These are phyloP conservation scores for Kazachstania psychrophila DNA, from an alignment of 805 yeast genomes.

Conservation along the genomic window DNA sequence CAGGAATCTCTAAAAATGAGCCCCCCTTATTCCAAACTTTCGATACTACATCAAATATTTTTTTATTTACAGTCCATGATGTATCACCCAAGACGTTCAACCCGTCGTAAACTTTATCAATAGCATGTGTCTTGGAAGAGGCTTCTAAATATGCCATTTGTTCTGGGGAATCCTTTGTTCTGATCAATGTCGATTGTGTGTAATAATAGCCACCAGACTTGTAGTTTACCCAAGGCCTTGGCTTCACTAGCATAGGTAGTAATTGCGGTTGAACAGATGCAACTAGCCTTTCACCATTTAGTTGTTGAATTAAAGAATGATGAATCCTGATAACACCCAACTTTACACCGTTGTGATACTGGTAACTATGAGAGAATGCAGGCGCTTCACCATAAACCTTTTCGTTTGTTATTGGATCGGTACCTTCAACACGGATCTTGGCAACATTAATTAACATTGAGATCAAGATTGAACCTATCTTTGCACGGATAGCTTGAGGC, in stretches of 20 bases:
- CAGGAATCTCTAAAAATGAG: conserved; percentile 63
- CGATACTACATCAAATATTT: conserved; percentile 57
- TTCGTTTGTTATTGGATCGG: conserved; percentile 69
- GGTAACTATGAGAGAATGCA: conserved; percentile 84
- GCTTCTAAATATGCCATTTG: conserved; percentile 82
- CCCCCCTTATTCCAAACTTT: conserved; percentile 84
- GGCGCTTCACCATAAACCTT: conserved; percentile 68
- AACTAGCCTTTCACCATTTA: conserved; percentile 56
- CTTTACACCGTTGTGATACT: conserved; percentile 66
- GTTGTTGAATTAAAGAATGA: conserved; percentile 50
- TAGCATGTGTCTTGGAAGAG: conserved; percentile 59
- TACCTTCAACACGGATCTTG: conserved; percentile 66
- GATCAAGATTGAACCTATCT: conserved; percentile 72
- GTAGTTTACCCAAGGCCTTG: conserved; percentile 80
- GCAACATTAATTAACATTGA: conserved; percentile 75
- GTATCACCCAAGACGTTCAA: conserved; percentile 79
- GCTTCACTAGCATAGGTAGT: conserved; percentile 86
- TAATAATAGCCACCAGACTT: conserved; percentile 79
- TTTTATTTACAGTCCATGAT: conserved; percentile 84
- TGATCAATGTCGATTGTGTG: conserved; percentile 52
- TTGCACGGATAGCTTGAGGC: conserved; percentile 52
- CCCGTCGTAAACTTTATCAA: conserved; percentile 66
- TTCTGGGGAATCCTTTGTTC: conserved; percentile 81
- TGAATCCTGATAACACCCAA: conserved; percentile 78
- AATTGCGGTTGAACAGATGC: conserved; percentile 75